Conservation (phyloP, 2,329 filamentous ascomycete genomes). For the Cladosporium colombiae region DNA sequence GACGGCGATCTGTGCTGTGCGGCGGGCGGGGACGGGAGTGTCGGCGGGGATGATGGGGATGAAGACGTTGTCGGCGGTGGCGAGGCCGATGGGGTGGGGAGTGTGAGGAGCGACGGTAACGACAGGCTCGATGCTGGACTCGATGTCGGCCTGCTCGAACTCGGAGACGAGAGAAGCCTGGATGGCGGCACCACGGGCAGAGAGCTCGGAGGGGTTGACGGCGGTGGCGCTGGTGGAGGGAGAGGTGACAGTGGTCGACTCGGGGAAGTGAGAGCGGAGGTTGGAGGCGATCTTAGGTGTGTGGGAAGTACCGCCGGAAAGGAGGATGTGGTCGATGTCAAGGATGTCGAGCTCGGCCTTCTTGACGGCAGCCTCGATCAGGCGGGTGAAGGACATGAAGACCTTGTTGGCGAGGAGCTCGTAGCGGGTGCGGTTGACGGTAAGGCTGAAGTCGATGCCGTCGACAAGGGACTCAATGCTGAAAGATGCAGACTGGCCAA, state of each 20-base stretch:
- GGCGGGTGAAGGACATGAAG: slow-evolving; percentile 81
- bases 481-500: slow-evolving; percentile 86
- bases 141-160: slow-evolving; percentile 90
- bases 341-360: slow-evolving; percentile 91
- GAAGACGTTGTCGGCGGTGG: slow-evolving; percentile 68
- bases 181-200: slow-evolving; percentile 86
- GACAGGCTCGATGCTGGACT: slow-evolving; percentile 92
- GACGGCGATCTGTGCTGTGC: slow-evolving; percentile 74
- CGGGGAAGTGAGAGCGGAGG: slow-evolving; percentile 76
- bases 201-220: slow-evolving; percentile 91
- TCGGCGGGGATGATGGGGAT: slow-evolving; percentile 78
- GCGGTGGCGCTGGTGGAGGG: slow-evolving; percentile 75
- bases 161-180: slow-evolving; percentile 93
- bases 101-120: slow-evolving; percentile 94
- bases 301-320: slow-evolving; percentile 88
- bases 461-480: slow-evolving; percentile 88
- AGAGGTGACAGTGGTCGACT: slow-evolving; percentile 74
- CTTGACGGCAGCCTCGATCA: slow-evolving; percentile 81
- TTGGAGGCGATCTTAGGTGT: slow-evolving; percentile 89
- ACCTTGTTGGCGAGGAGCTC: slow-evolving; percentile 86
- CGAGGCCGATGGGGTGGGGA: slow-evolving; percentile 81
- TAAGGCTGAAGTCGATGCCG: slow-evolving; percentile 86
- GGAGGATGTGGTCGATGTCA: slow-evolving; percentile 91
- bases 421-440: slow-evolving; percentile 90
- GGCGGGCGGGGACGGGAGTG: slow-evolving; percentile 85